Conservation (phyloP, 129 eudicot genomes). For the Flaveria bidentis region DNA sequence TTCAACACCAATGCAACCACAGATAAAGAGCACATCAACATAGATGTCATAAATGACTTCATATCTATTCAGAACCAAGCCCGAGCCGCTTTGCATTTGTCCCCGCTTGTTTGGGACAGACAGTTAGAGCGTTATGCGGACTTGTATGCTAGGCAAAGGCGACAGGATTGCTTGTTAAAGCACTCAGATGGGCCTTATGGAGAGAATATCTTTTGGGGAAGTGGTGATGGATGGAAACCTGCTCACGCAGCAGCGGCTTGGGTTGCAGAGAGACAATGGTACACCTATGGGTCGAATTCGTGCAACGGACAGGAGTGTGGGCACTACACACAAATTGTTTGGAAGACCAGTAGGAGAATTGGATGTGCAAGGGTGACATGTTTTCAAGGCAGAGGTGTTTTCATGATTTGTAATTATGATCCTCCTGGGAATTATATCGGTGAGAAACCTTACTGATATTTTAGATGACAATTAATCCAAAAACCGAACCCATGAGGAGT, state of each 20-base stretch:
- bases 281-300: slow-evolving; percentile 51
- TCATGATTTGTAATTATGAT: slow-evolving; percentile 75
- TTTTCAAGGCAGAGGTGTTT: slow-evolving; percentile 53
- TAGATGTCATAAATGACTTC: slow-evolving; percentile 36
- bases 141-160: slow-evolving; percentile 56
- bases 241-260: slow-evolving; percentile 66
- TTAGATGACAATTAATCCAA: neutral
- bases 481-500: too few species aligned
- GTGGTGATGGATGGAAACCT: slow-evolving; percentile 65
- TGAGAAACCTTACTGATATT: slow-evolving; percentile 65
- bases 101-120: slow-evolving; percentile 63
- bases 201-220: slow-evolving; percentile 79
- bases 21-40: neutral
- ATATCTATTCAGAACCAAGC: slow-evolving; percentile 58
- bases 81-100: slow-evolving; percentile 44
- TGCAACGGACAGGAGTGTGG: slow-evolving; percentile 65
- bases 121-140: slow-evolving; percentile 52
- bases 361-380: slow-evolving; percentile 77
- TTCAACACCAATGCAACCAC: slow-evolving; percentile 35
- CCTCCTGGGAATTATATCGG: slow-evolving; percentile 86
- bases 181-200: slow-evolving; percentile 84
- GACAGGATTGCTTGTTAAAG: slow-evolving; percentile 52
- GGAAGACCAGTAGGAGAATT: slow-evolving; percentile 54
- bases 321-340: slow-evolving; percentile 78
- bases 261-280: slow-evolving; percentile 61